Evolutionary conservation across 306 rosid genomes (phyloP).

Genomic region (Cicer cuneatum): DNA sequence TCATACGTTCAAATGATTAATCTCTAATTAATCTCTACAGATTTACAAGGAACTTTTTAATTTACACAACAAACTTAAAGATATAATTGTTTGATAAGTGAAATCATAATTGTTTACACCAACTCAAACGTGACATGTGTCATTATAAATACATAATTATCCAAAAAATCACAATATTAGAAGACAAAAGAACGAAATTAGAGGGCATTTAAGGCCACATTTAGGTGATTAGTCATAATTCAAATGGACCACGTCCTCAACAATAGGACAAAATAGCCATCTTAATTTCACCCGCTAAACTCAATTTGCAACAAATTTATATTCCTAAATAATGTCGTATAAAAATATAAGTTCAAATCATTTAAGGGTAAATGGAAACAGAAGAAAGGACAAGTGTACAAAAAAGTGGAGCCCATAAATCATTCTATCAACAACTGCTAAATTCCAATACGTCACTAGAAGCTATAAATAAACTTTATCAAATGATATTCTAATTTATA

Average conservation of each 20-base stretch:
- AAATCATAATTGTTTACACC: not conserved
- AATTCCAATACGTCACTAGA: slow-evolving; percentile 61
- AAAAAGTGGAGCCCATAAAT: slow-evolving; percentile 57
- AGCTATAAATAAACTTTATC: slow-evolving; percentile 45
- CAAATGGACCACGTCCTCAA: slow-evolving; percentile 50
- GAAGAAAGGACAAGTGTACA: slow-evolving; percentile 55
- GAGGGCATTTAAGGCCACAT: slow-evolving; percentile 52
- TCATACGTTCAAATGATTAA: too few species aligned
- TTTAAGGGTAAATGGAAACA: slow-evolving; percentile 50
- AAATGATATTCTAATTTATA: slow-evolving; percentile 45
- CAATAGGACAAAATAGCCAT: slow-evolving; percentile 52
- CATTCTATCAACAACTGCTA: slow-evolving; percentile 57
- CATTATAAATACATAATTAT: slow-evolving; percentile 44
- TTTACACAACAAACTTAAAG: too few species aligned
- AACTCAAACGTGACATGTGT: slow-evolving; percentile 40
- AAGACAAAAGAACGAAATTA: slow-evolving; percentile 54
- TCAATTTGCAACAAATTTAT: slow-evolving; percentile 47
- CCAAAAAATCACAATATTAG: slow-evolving; percentile 33
- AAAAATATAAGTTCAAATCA: slow-evolving; percentile 19
- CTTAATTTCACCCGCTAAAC: slow-evolving; percentile 46
- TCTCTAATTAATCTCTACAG: too few species aligned
- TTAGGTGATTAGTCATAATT: slow-evolving; percentile 55
- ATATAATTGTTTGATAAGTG: too few species aligned
- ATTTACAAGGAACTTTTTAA: too few species aligned
- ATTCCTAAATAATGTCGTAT: slow-evolving; percentile 32